Base-by-base conservation (phyloP, 2,329 filamentous ascomycete species). In the Dactylellina sp. region DNA sequence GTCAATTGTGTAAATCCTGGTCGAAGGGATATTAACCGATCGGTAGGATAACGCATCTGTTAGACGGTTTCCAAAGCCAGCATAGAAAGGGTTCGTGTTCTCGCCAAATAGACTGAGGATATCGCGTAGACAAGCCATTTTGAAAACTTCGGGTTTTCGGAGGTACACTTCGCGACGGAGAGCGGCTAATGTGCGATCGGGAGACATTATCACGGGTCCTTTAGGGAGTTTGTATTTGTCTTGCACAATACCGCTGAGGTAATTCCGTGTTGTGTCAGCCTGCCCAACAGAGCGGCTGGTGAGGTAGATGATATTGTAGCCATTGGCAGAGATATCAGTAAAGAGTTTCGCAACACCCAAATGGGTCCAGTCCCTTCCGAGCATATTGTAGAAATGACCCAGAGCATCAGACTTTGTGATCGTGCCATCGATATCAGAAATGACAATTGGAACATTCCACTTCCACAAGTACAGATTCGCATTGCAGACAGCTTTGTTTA, bases 251-350 rank as follows among this genome's bases (percentile, higher is more conserved):
- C 93, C 93, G 71, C 93, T 90, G 1, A 99, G 85, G 80, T 99
- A 99, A 0, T 92, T 87, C 68, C 95, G 85, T 0, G 95, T 99
- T 0, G 85, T 93, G 81, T 99, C 95, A 14, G 95, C 91, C 81
- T 96, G 93, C 0, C 95, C 96, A 49, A 98, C 93, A 12, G 92
- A 95, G 57, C 95, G 89, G 80, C 91, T 96, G 0, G 95, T 99
- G 49, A 99, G 86, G 80, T 99, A 99, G 87, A 99, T 93, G 80
- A 99, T 96, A 81, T 99, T 98, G 85, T 98, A 99, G 5, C 95
- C 95, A 79, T 99, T 99, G 78, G 90, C 89, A 0, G 89, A 89
- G 77, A 99, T 99, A 78, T 99, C 96, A 53, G 91, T 95, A 82
- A 98, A 99, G 7, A 99, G 86, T 83, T 99, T 99, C 20, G 95